Evolutionary conservation across 345 rosid species (phyloP).

Genomic region (Geranium brycei): DNA sequence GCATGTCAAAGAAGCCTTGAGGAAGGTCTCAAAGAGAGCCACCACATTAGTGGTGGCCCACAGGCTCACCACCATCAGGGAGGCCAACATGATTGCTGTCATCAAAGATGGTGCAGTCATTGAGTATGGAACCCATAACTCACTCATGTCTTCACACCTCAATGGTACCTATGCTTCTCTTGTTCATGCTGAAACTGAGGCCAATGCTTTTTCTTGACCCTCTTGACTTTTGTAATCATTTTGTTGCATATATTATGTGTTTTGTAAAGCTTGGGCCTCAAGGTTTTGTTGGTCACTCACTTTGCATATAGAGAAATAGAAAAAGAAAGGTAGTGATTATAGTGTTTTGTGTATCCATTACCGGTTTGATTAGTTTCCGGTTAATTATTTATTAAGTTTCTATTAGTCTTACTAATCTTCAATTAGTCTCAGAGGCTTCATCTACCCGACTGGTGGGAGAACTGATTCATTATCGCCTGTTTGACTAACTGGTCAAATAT

Average conservation of each 20-base stretch:
- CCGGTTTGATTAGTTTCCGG: too few species aligned
- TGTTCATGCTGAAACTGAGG: constrained; percentile 4
- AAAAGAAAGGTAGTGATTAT: too few species aligned
- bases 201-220: background rate
- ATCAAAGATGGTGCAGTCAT: constrained; percentile 34
- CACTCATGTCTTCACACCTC: constrained; percentile 21
- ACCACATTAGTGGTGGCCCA: constrained; percentile 43
- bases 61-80: constrained; percentile 32
- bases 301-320: background rate
- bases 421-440: too few species aligned
- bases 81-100: constrained; percentile 38
- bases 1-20: constrained; percentile 36
- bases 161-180: constrained; percentile 36
- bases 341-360: too few species aligned
- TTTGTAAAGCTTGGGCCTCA: background rate
- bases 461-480: too few species aligned
- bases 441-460: too few species aligned
- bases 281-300: background rate
- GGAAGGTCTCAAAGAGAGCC: constrained; percentile 15
- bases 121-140: constrained; percentile 41
- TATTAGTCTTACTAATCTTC: too few species aligned
- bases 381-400: too few species aligned
- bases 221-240: background rate
- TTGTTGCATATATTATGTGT: too few species aligned
- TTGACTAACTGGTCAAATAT: too few species aligned